Base-by-base conservation (phyloP, 2,329 filamentous ascomycete genomes). In the Curvularia lunata region DNA sequence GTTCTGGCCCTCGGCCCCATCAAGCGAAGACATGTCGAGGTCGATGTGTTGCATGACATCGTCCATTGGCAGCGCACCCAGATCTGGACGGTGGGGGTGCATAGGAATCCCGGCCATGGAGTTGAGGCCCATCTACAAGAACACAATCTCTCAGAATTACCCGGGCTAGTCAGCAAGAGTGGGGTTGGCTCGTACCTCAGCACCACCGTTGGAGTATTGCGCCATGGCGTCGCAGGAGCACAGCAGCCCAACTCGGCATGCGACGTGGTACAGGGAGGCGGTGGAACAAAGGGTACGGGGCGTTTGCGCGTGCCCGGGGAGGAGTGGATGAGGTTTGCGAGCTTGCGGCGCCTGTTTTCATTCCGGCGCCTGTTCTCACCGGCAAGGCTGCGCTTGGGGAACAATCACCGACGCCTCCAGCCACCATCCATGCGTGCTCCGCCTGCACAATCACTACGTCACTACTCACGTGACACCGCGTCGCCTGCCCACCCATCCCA, bases 11-110 rank as follows among this genome's bases (percentile, higher is more conserved):
- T 71, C 65, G 67, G 62, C 60, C 62, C 66, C 64, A 59, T 68
- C 62, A 38, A 67, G 60, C 48, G 68, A 64, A 59, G 82, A 79
- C 59, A 84, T 72, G 64, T 81, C 80, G 77, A 72, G 51, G 42
- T 64, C 58, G 58, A 69, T 63, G n/a, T 81, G 79, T 54, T 76
- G 73, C 66, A 82, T 76, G 67, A 79, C 77, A 62, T 80, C 77
- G 67, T 82, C 75, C 57, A 75, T 75, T 69, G 79, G 73, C 58
- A 81, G 64, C 18, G 64, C 62, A 60, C 71, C 68, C 48, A 70
- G 62, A 57, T 73, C 65, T 40, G 47, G 34, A 28, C 53, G 49
- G n/a, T 59, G 55, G 23, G 72, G 65, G 46, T 77, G 71, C 55
- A 74, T 50, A 25, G 64, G 56, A 54, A 72, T 59, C 38, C 62